Conservation (phyloP, 2,329 filamentous ascomycete genomes). For the Sarocladium oryzae region DNA sequence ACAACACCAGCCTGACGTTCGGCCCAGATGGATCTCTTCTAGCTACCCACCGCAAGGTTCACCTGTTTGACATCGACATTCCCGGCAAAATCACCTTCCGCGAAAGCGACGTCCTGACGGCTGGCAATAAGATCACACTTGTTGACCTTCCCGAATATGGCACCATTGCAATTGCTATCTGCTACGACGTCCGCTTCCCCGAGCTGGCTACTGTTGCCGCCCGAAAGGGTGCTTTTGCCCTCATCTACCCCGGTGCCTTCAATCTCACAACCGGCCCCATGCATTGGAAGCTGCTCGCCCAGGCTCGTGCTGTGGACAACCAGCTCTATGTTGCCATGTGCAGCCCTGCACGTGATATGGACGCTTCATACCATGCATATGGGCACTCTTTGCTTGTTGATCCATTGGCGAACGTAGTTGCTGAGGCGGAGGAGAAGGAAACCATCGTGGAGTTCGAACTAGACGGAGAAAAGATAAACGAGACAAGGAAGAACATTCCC, state of each 20-base stretch:
- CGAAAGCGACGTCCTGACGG: slow-evolving; percentile 81
- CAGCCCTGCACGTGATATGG: slow-evolving; percentile 76
- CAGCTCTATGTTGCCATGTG: slow-evolving; percentile 91
- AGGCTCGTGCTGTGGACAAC: slow-evolving; percentile 84
- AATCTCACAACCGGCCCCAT: slow-evolving; percentile 87
- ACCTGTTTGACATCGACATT: slow-evolving; percentile 97
- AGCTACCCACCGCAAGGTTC: slow-evolving; percentile 86
- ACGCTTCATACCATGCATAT: slow-evolving; percentile 78
- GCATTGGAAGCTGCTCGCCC: slow-evolving; percentile 82
- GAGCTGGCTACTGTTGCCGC: slow-evolving; percentile 88
- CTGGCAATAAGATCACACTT: slow-evolving; percentile 79
- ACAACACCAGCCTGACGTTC: slow-evolving; percentile 88
- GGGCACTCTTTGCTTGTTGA: slow-evolving; percentile 87
- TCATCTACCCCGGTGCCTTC: slow-evolving; percentile 95
- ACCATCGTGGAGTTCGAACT: slow-evolving; percentile 69
- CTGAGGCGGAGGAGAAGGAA: slow-evolving; percentile 72
- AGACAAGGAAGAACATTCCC: slow-evolving; percentile 77
- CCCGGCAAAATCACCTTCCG: slow-evolving; percentile 88
- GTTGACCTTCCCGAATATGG: slow-evolving; percentile 86
- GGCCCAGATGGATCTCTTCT: slow-evolving; percentile 70
- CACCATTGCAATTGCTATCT: slow-evolving; percentile 81
- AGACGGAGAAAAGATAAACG: slow-evolving; percentile 59
- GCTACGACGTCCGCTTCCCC: slow-evolving; percentile 96
- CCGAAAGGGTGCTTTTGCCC: slow-evolving; percentile 75
- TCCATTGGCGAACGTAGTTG: slow-evolving; percentile 77